Base-by-base conservation (phyloP, 164 flowering plant genomes). In the Stephania japonica region DNA sequence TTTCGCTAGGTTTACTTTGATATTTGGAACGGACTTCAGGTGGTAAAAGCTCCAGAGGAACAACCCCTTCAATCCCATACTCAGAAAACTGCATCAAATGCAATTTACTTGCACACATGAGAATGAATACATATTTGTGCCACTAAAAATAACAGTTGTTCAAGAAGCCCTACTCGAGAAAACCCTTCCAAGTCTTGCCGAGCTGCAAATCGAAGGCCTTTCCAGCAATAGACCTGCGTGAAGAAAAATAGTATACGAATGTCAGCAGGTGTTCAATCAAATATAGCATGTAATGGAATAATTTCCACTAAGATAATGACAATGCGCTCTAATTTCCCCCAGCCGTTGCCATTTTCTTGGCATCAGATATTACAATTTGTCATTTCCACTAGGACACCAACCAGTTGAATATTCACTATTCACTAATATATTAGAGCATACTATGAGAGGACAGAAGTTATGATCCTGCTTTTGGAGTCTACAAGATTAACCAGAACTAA, bases 171-270 rank as follows among this genome's bases (percentile, higher is more conserved):
- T 87, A 93, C 98, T 76, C 90, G 85, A 59, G 99, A 95, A 84
- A 95, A 95, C 47, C 98, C 99, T 70, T 95, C 99, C 88, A 95
- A 84, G 84, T 95, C 99, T 79, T 95, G 98, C 32, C 98, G 87
- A 80, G 99, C 97, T 62, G 99, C 86, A 83, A 89, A 88, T 21
- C 98, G 84, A 19, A 95, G 90, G 70, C 98, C 99, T 85, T 93
- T 95, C 99, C 99, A 95, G 83, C 99, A 95, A 77, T 93, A 95
- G 44, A 95, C 99, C 99, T 95, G 89, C 73, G 81, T 24, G 16
- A 50, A 6, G 65, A 68, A 61, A 50, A 77, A 16, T 41, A 41
- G 6, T 41, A 50, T 38, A 62, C 68, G n/a, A 23, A 43, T 53
- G 59, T 23, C 14, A 8, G 14, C 50, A 44, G 50, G 50, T 44